Percentiles rank a stretch among this genome's conserved stretches.
These are phyloP conservation scores for Phytophthora lateralis DNA, from an alignment of 352 stramenopile species.

Conservation along the genomic window DNA sequence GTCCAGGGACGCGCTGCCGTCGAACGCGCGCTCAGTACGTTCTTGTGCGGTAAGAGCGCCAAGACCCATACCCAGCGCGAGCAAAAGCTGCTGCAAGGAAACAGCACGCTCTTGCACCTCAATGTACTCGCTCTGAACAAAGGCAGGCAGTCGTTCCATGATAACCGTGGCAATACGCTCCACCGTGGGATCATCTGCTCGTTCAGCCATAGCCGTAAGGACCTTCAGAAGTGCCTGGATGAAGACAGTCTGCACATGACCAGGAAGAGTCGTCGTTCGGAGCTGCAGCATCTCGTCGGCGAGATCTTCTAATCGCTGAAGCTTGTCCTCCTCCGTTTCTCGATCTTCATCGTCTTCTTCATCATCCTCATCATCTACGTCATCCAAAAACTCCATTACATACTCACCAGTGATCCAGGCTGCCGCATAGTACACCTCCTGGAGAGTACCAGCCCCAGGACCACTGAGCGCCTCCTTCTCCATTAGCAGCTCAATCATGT, in stretches of 20 bases:
- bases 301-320: conserved; percentile 86
- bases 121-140: conserved; percentile 91
- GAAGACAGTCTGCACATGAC: conserved; percentile 94
- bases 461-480: conserved; percentile 84
- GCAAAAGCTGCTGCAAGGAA: conserved; percentile 76
- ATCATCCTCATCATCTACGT: conserved; percentile 77
- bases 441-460: conserved; percentile 82
- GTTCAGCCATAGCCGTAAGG: conserved; percentile 74
- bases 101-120: conserved; percentile 96
- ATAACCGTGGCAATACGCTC: conserved; percentile 88
- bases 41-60: conserved; percentile 62
- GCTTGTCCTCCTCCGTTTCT: conserved; percentile 80
- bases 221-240: conserved; percentile 94
- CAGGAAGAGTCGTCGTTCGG: conserved; percentile 79
- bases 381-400: conserved; percentile 89
- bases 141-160: conserved; percentile 82
- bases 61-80: conserved; percentile 66
- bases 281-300: conserved; percentile 84
- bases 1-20: conserved; percentile 53
- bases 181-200: conserved; percentile 79
- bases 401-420: conserved; percentile 99
- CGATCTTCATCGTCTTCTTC: conserved; percentile 77
- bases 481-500: conserved; percentile 94
- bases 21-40: conserved; percentile 69
- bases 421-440: conserved; percentile 94